phyloP scores from a whole-genome alignment of 768 basidiomycete genomes.

The Cyclocybe cylindracea region DNA sequence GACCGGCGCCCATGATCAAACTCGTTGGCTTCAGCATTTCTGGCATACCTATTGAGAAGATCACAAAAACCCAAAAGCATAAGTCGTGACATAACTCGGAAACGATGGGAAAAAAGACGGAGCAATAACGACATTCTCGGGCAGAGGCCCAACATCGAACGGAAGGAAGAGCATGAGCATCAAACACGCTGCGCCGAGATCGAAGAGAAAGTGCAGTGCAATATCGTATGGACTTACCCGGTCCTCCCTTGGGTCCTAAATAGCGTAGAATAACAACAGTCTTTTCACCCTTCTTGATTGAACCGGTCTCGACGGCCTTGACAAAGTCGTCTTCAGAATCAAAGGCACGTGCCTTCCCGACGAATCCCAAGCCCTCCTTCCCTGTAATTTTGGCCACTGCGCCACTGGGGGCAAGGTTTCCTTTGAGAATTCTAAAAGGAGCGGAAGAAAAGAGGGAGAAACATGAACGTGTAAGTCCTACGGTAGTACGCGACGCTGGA shows the following conservation, averaged over 20 bases:
- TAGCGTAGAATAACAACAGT: slow-evolving; percentile 94
- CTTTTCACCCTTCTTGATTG: slow-evolving; percentile 94
- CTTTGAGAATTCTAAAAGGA: slow-evolving; percentile 72
- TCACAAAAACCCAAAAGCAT: slow-evolving; percentile 15
- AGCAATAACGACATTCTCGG: neutral
- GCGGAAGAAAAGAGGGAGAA: slow-evolving; percentile 2
- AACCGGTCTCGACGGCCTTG: slow-evolving; percentile 87
- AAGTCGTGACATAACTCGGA: slow-evolving; percentile 13
- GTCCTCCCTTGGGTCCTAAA: slow-evolving; percentile 95
- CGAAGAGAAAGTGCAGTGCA: neutral
- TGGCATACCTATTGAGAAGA: slow-evolving; percentile 76
- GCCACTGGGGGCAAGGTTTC: slow-evolving; percentile 92
- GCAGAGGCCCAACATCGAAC: neutral
- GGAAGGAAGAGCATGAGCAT: neutral
- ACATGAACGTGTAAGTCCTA: slow-evolving; percentile 6
- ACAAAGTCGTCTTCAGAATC: slow-evolving; percentile 89
- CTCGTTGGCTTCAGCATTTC: slow-evolving; percentile 99
- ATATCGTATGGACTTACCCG: slow-evolving; percentile 54
- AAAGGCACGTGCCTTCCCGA: slow-evolving; percentile 91
- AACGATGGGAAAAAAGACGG: slow-evolving; percentile 23
- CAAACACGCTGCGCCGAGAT: neutral
- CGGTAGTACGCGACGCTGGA: slow-evolving; percentile 3
- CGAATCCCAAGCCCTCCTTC: slow-evolving; percentile 89
- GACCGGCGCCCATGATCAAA: slow-evolving; percentile 97
- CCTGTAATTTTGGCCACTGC: slow-evolving; percentile 98